Conservation (phyloP, 768 basidiomycete genomes). For the Vishniacozyma victoriae region DNA sequence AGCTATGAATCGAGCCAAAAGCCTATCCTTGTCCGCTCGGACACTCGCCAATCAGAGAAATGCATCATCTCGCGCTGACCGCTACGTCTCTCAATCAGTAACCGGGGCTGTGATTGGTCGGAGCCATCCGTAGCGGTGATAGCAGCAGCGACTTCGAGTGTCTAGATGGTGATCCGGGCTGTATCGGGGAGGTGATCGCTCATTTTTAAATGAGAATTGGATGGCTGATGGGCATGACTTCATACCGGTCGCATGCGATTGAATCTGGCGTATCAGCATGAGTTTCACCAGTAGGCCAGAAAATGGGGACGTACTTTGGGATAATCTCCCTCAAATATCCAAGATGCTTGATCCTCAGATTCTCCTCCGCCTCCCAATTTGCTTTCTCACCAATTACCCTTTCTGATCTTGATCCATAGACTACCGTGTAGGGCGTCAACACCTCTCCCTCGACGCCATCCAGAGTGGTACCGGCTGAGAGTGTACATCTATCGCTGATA, state of each 20-base stretch:
- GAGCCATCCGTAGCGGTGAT: too few species aligned
- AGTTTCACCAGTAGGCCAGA: not conserved
- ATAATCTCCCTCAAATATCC: conserved; percentile 82
- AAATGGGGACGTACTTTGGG: conserved; percentile 33
- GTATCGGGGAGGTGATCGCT: too few species aligned
- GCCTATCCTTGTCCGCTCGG: too few species aligned
- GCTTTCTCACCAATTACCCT: conserved; percentile 77
- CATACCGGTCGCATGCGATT: not conserved
- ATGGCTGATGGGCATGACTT: too few species aligned
- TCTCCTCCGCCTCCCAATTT: conserved; percentile 74
- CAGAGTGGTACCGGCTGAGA: conserved; percentile 42
- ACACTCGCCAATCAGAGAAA: too few species aligned
- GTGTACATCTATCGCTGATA: conserved; percentile 70
- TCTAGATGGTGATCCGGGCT: too few species aligned
- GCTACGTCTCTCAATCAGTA: too few species aligned
- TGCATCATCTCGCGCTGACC: too few species aligned
- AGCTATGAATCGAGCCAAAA: too few species aligned
- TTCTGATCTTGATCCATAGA: conserved; percentile 67
- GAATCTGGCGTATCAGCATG: not conserved
- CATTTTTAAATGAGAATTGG: too few species aligned
- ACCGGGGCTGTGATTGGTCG: too few species aligned
- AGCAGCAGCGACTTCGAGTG: too few species aligned
- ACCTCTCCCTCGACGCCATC: conserved; percentile 54
- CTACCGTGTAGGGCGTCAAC: conserved; percentile 73
- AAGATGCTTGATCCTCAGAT: conserved; percentile 76